phyloP scores from a whole-genome alignment of 257 asterid genomes.

The Solanum chilense region DNA sequence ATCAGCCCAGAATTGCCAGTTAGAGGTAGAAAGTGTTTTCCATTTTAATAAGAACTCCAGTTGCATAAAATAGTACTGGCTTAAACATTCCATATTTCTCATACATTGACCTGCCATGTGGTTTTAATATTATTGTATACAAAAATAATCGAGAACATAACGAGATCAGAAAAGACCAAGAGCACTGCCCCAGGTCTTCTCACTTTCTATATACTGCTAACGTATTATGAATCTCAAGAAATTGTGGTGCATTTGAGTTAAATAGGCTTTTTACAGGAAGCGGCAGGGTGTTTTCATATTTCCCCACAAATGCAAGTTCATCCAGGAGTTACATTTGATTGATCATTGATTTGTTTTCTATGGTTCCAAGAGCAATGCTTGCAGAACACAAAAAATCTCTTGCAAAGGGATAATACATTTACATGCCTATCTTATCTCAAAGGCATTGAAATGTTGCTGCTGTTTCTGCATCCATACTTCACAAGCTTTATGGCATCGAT shows the following conservation, averaged over 20 bases:
- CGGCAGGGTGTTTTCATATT: neutral
- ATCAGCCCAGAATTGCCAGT: neutral
- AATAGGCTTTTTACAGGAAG: neutral
- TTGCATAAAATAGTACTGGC: neutral
- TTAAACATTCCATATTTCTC: neutral
- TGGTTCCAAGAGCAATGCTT: slow-evolving; percentile 54
- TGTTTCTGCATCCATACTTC: slow-evolving; percentile 78
- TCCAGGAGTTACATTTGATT: neutral
- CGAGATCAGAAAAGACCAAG: neutral
- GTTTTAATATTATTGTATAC: neutral
- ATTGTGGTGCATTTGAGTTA: neutral
- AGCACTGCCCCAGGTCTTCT: neutral
- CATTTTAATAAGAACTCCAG: neutral
- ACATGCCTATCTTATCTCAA: slow-evolving; percentile 63
- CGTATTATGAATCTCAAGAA: neutral
- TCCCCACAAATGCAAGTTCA: neutral
- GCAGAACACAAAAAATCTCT: slow-evolving; percentile 62
- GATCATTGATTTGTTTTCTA: neutral
- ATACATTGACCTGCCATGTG: neutral
- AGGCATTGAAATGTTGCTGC: slow-evolving; percentile 69
- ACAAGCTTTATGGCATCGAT: slow-evolving; percentile 76
- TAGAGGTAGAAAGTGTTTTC: neutral
- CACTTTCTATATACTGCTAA: neutral
- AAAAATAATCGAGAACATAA: neutral
- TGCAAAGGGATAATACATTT: slow-evolving; percentile 44